Percentiles rank a stretch among this genome's conserved stretches.
Evolutionary conservation across 2,329 filamentous ascomycete species (phyloP).

Genomic region (Hymenotorrendiella dingleyae): DNA sequence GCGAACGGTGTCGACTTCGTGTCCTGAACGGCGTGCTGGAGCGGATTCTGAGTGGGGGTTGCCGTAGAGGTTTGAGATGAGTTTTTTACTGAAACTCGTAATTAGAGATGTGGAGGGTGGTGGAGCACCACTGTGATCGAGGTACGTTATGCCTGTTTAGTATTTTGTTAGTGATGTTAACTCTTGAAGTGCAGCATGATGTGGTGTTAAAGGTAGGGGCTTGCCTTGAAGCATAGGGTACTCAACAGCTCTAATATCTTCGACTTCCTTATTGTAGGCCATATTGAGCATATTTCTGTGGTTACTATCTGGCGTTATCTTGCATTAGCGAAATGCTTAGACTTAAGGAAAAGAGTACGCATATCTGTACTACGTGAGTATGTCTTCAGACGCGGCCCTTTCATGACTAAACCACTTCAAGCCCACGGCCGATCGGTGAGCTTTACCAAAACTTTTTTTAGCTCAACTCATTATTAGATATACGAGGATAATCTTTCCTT

Average conservation of each 20-base stretch:
- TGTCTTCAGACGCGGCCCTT: too few relatives aligned
- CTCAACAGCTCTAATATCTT: conserved; percentile 51
- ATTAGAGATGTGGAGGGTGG: conserved; percentile 67
- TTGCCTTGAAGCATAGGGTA: conserved; percentile 66
- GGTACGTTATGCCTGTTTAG: conserved; percentile 63
- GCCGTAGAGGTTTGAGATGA: conserved; percentile 74
- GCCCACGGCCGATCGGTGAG: too few relatives aligned
- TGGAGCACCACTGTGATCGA: conserved; percentile 92
- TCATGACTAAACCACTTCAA: too few relatives aligned
- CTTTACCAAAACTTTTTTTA: too few relatives aligned
- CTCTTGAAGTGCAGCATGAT: background rate
- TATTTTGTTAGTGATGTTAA: background rate
- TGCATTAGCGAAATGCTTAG: too few relatives aligned
- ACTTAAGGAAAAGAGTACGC: too few relatives aligned
- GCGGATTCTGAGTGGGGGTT: conserved; percentile 87
- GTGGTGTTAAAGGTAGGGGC: background rate
- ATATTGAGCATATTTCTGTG: too few relatives aligned
- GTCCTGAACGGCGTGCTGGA: conserved; percentile 71
- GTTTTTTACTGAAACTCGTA: conserved; percentile 68
- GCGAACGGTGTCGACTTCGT: conserved; percentile 69
- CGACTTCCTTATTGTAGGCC: conserved; percentile 53
- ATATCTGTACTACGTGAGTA: too few relatives aligned
- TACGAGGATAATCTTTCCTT: too few relatives aligned
- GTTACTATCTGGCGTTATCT: too few relatives aligned
- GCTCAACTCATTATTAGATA: too few relatives aligned